These are phyloP conservation scores for Teratosphaeria nubilosa DNA, from an alignment of 2,329 filamentous ascomycete species.

Conservation along the genomic window DNA sequence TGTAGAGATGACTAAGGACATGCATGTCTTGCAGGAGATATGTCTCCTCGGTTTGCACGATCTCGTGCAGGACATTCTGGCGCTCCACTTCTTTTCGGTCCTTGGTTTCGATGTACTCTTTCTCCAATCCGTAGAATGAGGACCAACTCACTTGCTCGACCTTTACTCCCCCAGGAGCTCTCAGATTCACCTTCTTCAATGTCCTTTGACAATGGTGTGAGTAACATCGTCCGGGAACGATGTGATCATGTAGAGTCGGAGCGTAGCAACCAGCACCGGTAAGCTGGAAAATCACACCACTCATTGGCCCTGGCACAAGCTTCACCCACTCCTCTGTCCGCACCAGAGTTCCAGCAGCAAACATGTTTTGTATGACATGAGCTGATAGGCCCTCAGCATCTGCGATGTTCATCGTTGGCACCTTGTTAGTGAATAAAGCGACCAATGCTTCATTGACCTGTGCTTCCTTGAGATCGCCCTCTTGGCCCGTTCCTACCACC, in stretches of 20 bases:
- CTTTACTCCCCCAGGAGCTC: constrained; percentile 48
- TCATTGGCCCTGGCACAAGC: constrained; percentile 68
- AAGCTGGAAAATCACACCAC: constrained; percentile 86
- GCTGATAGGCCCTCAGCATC: constrained; percentile 82
- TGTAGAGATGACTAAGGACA: constrained; percentile 74
- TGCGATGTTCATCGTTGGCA: constrained; percentile 96
- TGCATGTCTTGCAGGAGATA: constrained; percentile 77
- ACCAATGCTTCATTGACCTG: constrained; percentile 80
- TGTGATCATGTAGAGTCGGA: constrained; percentile 63
- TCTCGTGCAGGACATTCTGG: constrained; percentile 91
- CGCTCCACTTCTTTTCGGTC: constrained; percentile 82
- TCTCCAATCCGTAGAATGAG: constrained; percentile 74
- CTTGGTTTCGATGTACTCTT: constrained; percentile 60
- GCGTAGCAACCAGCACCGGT: constrained; percentile 89
- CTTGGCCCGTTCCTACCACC: constrained; percentile 67
- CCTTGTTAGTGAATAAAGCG: constrained; percentile 82
- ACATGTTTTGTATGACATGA: constrained; percentile 70
- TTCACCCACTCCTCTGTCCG: constrained; percentile 97
- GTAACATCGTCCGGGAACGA: constrained; percentile 70
- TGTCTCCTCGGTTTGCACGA: constrained; percentile 83
- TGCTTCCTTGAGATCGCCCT: constrained; percentile 75
- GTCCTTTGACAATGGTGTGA: constrained; percentile 89
- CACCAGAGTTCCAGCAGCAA: constrained; percentile 64
- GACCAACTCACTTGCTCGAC: constrained; percentile 60
- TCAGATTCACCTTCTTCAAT: constrained; percentile 84